These are phyloP conservation scores for Vitis riparia DNA, from an alignment of 164 flowering plant genomes.

Conservation along the genomic window DNA sequence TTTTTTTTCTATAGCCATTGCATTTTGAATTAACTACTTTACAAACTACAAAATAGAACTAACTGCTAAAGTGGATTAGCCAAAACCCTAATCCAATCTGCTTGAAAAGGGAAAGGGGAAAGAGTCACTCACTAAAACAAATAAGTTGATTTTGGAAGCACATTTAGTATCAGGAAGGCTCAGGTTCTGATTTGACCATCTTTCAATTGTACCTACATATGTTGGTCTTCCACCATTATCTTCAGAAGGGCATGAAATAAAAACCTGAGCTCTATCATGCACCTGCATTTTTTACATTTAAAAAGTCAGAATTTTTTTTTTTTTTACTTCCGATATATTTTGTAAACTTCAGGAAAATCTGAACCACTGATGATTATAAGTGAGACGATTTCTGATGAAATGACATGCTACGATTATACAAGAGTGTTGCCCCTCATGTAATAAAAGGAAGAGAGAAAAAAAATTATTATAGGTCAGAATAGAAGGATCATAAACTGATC, in stretches of 20 bases:
- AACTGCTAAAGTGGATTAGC: not conserved
- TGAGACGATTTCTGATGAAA: no score
- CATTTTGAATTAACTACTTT: not conserved
- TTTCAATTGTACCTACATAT: conserved; percentile 62
- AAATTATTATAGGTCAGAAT: no score
- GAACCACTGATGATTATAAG: no score
- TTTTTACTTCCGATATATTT: no score
- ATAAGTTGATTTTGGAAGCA: conserved; percentile 53
- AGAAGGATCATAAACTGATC: no score
- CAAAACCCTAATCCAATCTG: not conserved
- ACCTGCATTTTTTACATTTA: conserved; percentile 44
- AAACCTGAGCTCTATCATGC: conserved; percentile 96
- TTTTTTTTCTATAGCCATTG: no score
- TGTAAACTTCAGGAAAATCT: no score
- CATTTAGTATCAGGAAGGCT: conserved; percentile 58
- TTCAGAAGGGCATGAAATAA: conserved; percentile 57
- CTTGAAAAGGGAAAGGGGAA: not conserved
- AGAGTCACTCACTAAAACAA: conserved; percentile 55
- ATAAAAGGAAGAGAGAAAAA: not conserved
- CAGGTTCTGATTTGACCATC: conserved; percentile 70
- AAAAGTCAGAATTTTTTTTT: not conserved
- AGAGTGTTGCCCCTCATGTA: not conserved
- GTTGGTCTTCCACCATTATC: conserved; percentile 37
- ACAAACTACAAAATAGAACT: not conserved
- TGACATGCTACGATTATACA: no score